phyloP scores from a whole-genome alignment of 2,329 filamentous ascomycete genomes.

The Neofusicoccum ribis region DNA sequence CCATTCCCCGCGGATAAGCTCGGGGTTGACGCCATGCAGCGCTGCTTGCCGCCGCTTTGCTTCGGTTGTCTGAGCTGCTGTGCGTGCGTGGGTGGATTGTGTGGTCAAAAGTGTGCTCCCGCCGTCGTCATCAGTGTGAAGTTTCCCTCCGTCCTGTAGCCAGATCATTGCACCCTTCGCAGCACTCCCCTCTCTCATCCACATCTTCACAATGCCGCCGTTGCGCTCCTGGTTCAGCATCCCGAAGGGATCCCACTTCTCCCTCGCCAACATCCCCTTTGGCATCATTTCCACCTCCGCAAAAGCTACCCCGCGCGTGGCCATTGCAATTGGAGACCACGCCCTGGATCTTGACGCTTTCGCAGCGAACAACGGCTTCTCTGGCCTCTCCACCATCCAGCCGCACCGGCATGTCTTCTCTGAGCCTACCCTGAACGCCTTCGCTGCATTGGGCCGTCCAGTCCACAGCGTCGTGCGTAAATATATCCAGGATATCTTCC shows the following conservation, averaged over 20 bases:
- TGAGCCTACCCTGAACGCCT: slow-evolving; percentile 67
- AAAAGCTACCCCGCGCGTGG: slow-evolving; percentile 60
- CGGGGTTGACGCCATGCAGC: not conserved
- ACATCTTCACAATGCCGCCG: slow-evolving; percentile 31
- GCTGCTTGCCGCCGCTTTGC: not conserved
- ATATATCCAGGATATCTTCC: slow-evolving; percentile 68
- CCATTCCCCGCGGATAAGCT: slow-evolving; percentile 11
- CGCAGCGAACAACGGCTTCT: slow-evolving; percentile 60
- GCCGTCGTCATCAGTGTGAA: too few relatives aligned
- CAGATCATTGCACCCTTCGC: not conserved
- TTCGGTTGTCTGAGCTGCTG: not conserved
- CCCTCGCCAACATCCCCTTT: slow-evolving; percentile 78
- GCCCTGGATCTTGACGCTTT: slow-evolving; percentile 70
- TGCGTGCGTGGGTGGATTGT: not conserved
- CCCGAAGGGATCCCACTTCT: slow-evolving; percentile 65
- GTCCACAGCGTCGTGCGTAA: slow-evolving; percentile 68
- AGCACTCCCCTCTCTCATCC: not conserved
- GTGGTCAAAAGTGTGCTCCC: not conserved
- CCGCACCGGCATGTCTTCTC: slow-evolving; percentile 63
- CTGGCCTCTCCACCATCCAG: slow-evolving; percentile 57
- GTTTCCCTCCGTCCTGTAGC: not conserved
- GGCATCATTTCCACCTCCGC: slow-evolving; percentile 71
- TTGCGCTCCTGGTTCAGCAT: slow-evolving; percentile 60
- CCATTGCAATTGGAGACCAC: slow-evolving; percentile 71
- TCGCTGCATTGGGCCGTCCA: slow-evolving; percentile 69